Base-by-base conservation (phyloP, 139 green algal genomes). In the Ettlia oleoabundans region DNA sequence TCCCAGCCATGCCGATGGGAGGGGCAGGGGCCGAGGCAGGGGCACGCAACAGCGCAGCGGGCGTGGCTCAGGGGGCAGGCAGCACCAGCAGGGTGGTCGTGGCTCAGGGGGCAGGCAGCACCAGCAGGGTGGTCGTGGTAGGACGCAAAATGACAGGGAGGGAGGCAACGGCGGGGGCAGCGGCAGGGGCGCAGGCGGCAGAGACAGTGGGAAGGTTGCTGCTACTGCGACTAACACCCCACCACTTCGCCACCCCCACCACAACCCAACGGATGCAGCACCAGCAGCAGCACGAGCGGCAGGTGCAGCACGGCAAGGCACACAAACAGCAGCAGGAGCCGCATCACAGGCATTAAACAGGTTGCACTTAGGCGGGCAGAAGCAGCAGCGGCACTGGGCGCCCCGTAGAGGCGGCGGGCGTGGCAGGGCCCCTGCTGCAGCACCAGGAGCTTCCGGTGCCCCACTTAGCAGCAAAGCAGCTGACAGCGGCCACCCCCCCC, bases 81-180 rank as follows among this genome's bases (percentile, higher is more conserved):
- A 15, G 47, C 13, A 15, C 47, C 47, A 10, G 47, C 47, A 58
- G 47, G 47, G 47, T 24, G n/a, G n/a, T n/a, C n/a, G n/a, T 15
- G 30, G 63, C 63, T 40, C 24, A 32, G 28, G 28, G 38, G 63
- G 66, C 15, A 37, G 38, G 38, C 66, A 53, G 38, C 37, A 5
- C 6, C 3, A 33, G 33, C 32, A 32, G 32, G 51, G 63, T 35
- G 30, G 26, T 43, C 43, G 72, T 22, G 42, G 19, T 18, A n/a
- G 15, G n/a, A 2, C 10, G 28, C 7, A 19, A 30, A 28, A 22
- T 41, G 26, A n/a, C 24, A 30, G 4, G 42, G n/a, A 10, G 3
- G 35, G 47, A 10, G 72, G 47, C 43, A 51, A 47, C 3, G 72
- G 72, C 72, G 40, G n/a, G 63, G 63, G n/a, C 63, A 51, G 72